Evolutionary conservation across 2,329 filamentous ascomycete species (phyloP), one percentile per base, ranked within the genome.

Genomic region (Graphilbum ipis-grandicollis): DNA sequence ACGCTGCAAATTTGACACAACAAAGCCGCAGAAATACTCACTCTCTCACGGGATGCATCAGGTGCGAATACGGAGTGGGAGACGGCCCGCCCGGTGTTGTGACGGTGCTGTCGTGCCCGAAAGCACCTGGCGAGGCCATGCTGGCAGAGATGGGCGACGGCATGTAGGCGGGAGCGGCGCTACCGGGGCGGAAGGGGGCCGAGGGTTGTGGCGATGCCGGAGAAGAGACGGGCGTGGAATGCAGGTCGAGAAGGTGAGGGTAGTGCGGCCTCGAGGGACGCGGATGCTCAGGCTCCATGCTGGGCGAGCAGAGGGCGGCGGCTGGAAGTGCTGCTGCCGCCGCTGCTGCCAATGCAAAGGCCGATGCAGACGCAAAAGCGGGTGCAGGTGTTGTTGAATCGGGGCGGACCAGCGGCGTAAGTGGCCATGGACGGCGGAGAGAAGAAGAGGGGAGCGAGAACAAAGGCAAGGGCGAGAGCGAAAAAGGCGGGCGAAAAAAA

Each of bases 21-120:
- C 22, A 18, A 13, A 33, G 7, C 31, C 1, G 15, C 17, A 9
- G 12, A 12, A 9, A 31, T 5, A 69, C 75, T 66, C 65, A 82
- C 76, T 85, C 80, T 68, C 78, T 68, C 35, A 84, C 79, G 54
- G 68, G 75, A 53, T 80, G 79, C 39, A 80, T 56, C 25, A 78
- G 76, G 48, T 84, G 79, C 38, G 82, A 56, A 48, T 70, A 76
- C 1, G 77, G 75, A 47, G 70, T 76, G 39, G 62, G 60, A 48
- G 76, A 75, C 47, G 71, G 75, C 37, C 62, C 60, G 30, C 59
- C 35, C 12, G 44, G 34, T 1, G 58, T 60, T 28, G 70, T 67
- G 5, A 68, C 68, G 19, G 65, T 63, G 41, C 59, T 63, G 49
- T 75, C 71, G 41, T 67, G 69, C 21, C 60, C 49, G 21, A 65